Evolutionary conservation across 768 basidiomycete genomes (phyloP), one percentile per base, ranked within the genome.

Genomic region (Trametes elegans): DNA sequence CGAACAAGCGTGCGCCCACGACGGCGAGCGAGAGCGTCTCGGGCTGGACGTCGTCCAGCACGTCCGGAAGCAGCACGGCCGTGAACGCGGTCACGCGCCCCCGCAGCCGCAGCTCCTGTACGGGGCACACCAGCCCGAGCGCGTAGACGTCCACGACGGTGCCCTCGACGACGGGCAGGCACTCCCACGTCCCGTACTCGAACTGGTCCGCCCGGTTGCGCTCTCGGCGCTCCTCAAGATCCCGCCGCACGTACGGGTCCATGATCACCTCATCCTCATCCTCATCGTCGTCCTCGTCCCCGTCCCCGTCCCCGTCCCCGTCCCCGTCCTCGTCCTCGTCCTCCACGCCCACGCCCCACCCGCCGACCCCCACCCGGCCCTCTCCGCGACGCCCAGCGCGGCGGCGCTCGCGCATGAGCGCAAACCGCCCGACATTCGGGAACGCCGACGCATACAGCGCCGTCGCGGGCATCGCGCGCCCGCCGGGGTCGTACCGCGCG

Each of bases 101-200:
- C 3, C 10, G 19, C 8, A 57, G 31, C 3, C 50, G 50, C 29
- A 57, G 13, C 18, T 32, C 45, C 3, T 49, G 49, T 7, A 57
- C 56, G 5, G 28, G 49, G 44, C 45, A 52, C 14, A 43, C 44
- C n/a, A 57, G 44, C 2, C 56, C 56, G 7, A 57, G 45, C 9
- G 19, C 32, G 31, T 47, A 57, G n/a, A 57, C 49, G 34, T 47
- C 43, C 11, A 24, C 11, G 11, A 52, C 39, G 29, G 7, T 42
- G 10, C 56, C 56, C 50, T 28, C 38, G 13, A 57, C 39, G 38
- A 41, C 28, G 21, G 45, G 38, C 45, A 57, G 44, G 18, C 26
- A 26, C 32, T 34, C 7, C 49, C 49, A 57, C 38, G 38, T 52
- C 19, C 38, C 49, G 45, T 47, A 47, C 19, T 34, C 29, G 13